Evolutionary conservation across 2,329 filamentous ascomycete species (phyloP), one percentile per base, ranked within the genome.

Genomic region (Aspergillus awamori): DNA sequence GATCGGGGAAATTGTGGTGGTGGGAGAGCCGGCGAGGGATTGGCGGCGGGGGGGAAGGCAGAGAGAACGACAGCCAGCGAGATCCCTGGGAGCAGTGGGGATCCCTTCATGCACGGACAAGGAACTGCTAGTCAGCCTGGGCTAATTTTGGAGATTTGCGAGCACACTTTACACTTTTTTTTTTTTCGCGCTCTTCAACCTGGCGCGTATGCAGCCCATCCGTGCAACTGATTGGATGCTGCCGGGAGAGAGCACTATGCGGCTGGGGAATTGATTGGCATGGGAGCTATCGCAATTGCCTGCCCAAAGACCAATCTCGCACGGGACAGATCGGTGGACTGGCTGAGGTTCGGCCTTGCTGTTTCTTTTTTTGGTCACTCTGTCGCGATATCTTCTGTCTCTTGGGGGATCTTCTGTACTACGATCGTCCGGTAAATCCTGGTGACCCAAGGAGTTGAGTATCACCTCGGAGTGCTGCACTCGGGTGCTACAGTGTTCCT

Each of bases 101-200:
- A 36, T 36, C 20, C 41, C 8, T 45, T 52, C 63, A 56, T 61
- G 65, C 62, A 61, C 59, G 53, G 59, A 53, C 53, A 57, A 58
- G 65, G 61, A 65, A 64, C 63, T 30, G 63, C 57, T 56, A 60
- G 60, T 53, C 49, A 58, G 11, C 38, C 36, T 20, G 43, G 59
- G 63, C 65, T 67, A 68, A 68, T 68, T 68, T 67, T 68, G 66
- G 66, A 67, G 53, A 62, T 68, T 67, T 61, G 55, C 24, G 49
- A 45, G 52, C 53, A 39, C 41, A 13, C 11, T 36, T 36, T 36
- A 15, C 33, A 13, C 28, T 30, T 30, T 30, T 30, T 30, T 30
- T 30, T 8, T 11, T 30, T 33, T 58, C 56, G 48, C 47, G 51
- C 47, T 57, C 57, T 53, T 24, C 39, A 54, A 55, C 28, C 63